Base-by-base conservation (phyloP, 164 flowering plant species). In the Amborella trichopoda region DNA sequence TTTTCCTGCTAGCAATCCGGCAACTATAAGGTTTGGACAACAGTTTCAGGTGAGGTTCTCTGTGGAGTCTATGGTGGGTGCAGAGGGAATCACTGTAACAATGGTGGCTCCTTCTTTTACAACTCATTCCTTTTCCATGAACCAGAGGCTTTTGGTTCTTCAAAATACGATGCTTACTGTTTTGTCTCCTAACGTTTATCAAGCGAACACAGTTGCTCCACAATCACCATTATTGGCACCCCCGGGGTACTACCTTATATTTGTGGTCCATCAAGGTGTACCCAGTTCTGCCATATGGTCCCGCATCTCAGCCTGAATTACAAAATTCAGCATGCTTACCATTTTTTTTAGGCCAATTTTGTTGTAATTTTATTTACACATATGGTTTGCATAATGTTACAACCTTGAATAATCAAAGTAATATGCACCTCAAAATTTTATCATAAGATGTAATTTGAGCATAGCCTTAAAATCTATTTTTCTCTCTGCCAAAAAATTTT, bases 261-360 rank as follows among this genome's bases (percentile, higher is more conserved):
- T 55, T 50, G 66, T 74, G 55, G 66, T 71, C 33, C 81, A 83
- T 48, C 60, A 49, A 38, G 80, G 76, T 1, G 55, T 78, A 28
- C 95, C 97, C 1, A 74, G 94, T 44, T 56, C 40, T 1, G 69
- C 66, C 28, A 63, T 76, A 9, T 89, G 97, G 97, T 58, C 77
- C 45, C 73, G 49, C 23, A 55, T 65, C 16, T n/a, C n/a, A n/a
- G n/a, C n/a, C n/a, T n/a, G n/a, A n/a, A n/a, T n/a, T n/a, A n/a
- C n/a, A n/a, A n/a, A n/a, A n/a, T n/a, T n/a, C n/a, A n/a, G n/a
- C n/a, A n/a, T n/a, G n/a, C n/a, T n/a, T n/a, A n/a, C n/a, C n/a
- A n/a, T n/a, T n/a, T n/a, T n/a, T n/a, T n/a, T n/a, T n/a, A n/a
- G n/a, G n/a, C n/a, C n/a, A n/a, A n/a, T n/a, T n/a, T n/a, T n/a